Base-by-base conservation (phyloP, 129 eudicot genomes). In the Dittrichia graveolens region DNA sequence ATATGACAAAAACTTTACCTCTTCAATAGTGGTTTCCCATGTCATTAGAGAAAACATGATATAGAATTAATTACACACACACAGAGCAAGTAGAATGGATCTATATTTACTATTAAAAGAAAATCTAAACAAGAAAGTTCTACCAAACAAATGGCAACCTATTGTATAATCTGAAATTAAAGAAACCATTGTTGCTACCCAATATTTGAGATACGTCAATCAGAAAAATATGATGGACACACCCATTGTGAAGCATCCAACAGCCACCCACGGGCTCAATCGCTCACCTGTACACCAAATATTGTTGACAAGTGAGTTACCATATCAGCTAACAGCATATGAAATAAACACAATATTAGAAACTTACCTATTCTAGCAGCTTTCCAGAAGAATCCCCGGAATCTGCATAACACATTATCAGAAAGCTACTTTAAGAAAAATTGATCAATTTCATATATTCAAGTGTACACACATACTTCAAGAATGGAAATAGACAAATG, bases 221-320 rank as follows among this genome's bases (percentile, higher is more conserved):
- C 77, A 92, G 85, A 89, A 92, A 75, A 92, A 92, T 76, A 92
- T 89, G 38, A 92, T 89, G 38, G 98, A 92, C 15, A 92, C 83
- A 42, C 98, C 98, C 95, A 92, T 92, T 18, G 88, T 77, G 55
- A 92, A 89, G 85, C 96, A 92, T 76, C 98, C 98, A 54, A 85
- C 83, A 47, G 95, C 96, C 56, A 92, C 95, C 96, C 98, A 89
- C 10, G 98, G 98, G 56, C 98, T 89, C 77, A 92, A 78, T n/a
- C 98, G 87, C 80, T 89, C 95, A 73, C 98, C 97, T 86, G 86
- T 76, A 67, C 31, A 24, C 15, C 81, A 82, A 64, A 67, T 8
- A 69, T 42, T 5, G 39, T 46, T 7, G 5, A 8, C 35, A 48
- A 37, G 0, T 67, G 35, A 77, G 52, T 7, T 57, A 61, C 38